Percentiles rank a stretch among this genome's conserved stretches.
Conservation (phyloP, 176 grass and related monocot species). For the Bolboschoenus planiculmis region DNA sequence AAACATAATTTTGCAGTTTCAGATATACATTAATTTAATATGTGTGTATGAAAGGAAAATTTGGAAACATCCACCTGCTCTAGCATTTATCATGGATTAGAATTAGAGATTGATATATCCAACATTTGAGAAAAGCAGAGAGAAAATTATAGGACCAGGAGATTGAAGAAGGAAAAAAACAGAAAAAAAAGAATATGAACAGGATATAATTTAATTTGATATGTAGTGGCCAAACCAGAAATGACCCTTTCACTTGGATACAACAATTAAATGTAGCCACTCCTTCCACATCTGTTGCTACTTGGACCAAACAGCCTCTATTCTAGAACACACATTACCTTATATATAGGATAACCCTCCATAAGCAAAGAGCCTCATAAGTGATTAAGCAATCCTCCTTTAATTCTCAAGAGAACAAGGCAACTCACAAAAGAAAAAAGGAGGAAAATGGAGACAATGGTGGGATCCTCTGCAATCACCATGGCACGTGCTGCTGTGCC, state of each 20-base stretch:
- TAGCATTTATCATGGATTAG: background rate
- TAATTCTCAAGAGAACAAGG: background rate
- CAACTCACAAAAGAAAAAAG: background rate
- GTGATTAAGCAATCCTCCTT: background rate
- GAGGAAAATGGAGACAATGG: conserved; percentile 43
- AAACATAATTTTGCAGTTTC: background rate
- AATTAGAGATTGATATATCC: background rate
- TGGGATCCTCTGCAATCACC: conserved; percentile 42
- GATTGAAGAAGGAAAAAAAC: background rate
- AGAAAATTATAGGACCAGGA: background rate
- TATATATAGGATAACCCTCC: conserved; percentile 23
- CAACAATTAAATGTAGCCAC: conserved; percentile 6
- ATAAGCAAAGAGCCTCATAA: background rate
- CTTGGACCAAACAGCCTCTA: conserved; percentile 1
- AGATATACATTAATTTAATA: background rate
- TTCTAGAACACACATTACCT: conserved; percentile 23
- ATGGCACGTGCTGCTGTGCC: conserved; percentile 16
- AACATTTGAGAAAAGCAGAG: background rate
- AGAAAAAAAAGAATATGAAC: background rate
- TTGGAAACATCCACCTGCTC: background rate
- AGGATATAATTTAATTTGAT: background rate
- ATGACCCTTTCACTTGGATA: conserved; percentile 10
- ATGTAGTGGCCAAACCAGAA: background rate
- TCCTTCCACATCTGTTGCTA: conserved; percentile 20
- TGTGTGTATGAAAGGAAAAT: background rate